These are phyloP conservation scores for Sphagnum magellanicum DNA, from an alignment of 228 moss, liverwort and hornwort species.

Conservation along the genomic window DNA sequence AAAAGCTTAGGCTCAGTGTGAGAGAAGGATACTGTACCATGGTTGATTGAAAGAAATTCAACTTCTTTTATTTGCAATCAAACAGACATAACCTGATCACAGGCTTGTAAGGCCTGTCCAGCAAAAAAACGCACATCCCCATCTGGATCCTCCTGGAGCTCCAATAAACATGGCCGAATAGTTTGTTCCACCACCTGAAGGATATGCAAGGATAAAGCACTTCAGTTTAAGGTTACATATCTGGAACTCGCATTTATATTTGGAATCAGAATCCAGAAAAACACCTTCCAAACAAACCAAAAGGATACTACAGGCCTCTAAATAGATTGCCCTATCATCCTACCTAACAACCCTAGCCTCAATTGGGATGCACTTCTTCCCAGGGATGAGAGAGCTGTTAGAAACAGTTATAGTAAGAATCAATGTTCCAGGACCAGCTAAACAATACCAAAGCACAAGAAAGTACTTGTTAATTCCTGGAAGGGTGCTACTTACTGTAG, in stretches of 20 bases:
- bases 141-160: constrained; percentile 97
- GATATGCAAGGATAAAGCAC: not conserved
- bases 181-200: constrained; percentile 92
- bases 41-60: too few relatives aligned
- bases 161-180: constrained; percentile 90
- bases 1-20: too few relatives aligned
- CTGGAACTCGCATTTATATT: not conserved
- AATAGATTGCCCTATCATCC: not conserved
- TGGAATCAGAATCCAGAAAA: not conserved
- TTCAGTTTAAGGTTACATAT: not conserved
- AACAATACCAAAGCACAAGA: not conserved
- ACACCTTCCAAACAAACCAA: not conserved
- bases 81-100: constrained; percentile 97
- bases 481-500: constrained; percentile 20
- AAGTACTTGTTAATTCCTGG: not conserved
- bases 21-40: too few relatives aligned
- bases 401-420: not conserved
- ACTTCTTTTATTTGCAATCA: constrained; percentile 21
- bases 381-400: too few relatives aligned
- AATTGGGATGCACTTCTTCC: too few relatives aligned
- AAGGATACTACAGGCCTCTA: not conserved
- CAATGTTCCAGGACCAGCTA: not conserved
- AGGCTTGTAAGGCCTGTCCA: constrained; percentile 92
- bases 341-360: too few relatives aligned
- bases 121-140: constrained; percentile 98